Conservation (phyloP, 345 rosid species). For the Adansonia digitata region DNA sequence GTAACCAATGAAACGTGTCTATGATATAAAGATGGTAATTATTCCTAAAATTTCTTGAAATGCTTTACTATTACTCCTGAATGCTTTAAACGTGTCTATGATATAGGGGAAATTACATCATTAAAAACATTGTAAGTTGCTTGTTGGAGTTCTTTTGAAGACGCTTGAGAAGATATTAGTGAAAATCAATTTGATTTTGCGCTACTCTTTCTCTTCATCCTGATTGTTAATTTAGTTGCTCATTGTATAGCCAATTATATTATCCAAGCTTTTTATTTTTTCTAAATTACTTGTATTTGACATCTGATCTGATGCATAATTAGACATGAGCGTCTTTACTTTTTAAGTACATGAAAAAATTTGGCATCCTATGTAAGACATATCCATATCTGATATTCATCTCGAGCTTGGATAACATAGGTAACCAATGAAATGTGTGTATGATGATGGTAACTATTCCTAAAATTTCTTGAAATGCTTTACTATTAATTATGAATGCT, state of each 20-base stretch:
- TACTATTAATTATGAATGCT: background rate
- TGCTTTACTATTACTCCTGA: background rate
- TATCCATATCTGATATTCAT: background rate
- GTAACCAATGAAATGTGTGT: background rate
- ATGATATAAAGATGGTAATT: background rate
- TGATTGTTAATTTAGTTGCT: background rate
- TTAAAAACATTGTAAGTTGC: conserved; percentile 54
- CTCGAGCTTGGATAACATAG: background rate
- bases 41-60: background rate
- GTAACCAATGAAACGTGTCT: background rate
- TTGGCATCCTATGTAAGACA: background rate
- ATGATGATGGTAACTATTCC: background rate
- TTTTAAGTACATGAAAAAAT: background rate
- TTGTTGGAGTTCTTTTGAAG: background rate
- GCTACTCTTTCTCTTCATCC: background rate
- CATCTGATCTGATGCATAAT: too few relatives aligned
- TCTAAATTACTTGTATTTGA: too few relatives aligned
- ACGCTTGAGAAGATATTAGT: background rate
- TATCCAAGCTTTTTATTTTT: too few relatives aligned
- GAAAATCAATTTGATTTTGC: background rate
- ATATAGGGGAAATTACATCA: conserved; percentile 30
- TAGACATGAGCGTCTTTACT: too few relatives aligned
- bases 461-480: background rate
- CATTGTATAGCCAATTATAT: background rate
- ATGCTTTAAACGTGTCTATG: background rate